phyloP scores from a whole-genome alignment of 345 rosid genomes.

The Capsella bursapastoris region DNA sequence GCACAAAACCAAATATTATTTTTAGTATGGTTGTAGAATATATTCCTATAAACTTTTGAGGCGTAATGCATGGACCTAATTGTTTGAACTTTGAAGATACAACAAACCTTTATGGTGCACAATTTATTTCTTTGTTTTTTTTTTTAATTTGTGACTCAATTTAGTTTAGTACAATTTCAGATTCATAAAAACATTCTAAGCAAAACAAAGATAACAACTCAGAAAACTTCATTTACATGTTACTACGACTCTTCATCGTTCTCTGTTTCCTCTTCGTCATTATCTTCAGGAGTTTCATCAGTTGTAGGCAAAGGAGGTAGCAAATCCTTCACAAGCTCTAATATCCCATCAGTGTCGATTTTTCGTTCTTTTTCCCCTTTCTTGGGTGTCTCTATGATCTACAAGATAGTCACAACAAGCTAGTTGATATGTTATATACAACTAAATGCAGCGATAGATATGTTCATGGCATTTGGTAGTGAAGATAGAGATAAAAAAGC shows the following conservation, averaged over 20 bases:
- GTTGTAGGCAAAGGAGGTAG: constrained; percentile 37
- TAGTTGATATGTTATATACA: background rate
- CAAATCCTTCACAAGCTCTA: constrained; percentile 42
- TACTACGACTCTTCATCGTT: constrained; percentile 15
- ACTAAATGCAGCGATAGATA: background rate
- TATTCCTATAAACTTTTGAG: constrained; percentile 31
- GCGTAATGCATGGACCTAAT: constrained; percentile 11
- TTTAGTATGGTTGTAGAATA: constrained; percentile 29
- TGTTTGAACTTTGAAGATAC: too few relatives aligned
- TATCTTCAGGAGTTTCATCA: constrained; percentile 11
- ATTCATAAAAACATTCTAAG: background rate
- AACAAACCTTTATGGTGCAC: too few relatives aligned
- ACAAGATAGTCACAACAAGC: constrained; percentile 8
- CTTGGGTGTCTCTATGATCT: constrained; percentile 41
- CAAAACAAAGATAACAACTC: background rate
- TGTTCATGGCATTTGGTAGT: background rate
- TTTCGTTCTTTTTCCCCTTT: background rate
- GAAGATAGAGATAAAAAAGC: background rate
- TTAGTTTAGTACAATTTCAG: background rate
- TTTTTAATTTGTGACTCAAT: background rate
- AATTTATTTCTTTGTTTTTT: too few relatives aligned
- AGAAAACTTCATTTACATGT: background rate
- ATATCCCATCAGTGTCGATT: constrained; percentile 24
- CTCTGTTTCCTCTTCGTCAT: constrained; percentile 36
- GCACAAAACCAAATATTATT: too few relatives aligned